Conservation (phyloP, 495 filamentous ascomycete genomes). For the Schizothecium vesticola region DNA sequence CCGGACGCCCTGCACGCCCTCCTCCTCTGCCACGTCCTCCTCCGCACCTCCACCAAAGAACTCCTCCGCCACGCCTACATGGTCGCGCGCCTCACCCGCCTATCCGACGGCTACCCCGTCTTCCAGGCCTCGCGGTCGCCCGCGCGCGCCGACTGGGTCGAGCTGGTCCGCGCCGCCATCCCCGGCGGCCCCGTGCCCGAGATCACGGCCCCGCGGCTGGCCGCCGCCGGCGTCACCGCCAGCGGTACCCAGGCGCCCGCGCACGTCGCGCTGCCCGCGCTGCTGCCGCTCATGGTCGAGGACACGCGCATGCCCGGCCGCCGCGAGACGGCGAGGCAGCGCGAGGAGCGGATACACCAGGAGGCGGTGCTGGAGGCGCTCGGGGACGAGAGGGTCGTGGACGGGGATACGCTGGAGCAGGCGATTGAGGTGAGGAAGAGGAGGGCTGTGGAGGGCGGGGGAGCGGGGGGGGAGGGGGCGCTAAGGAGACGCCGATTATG, state of each 20-base stretch:
- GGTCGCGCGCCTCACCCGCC: conserved; percentile 65
- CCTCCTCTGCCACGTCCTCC: conserved; percentile 63
- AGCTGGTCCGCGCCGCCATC: conserved; percentile 57
- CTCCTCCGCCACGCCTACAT: conserved; percentile 71
- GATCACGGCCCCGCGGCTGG: not conserved
- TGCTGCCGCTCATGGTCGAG: not conserved
- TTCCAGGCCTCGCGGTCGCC: conserved; percentile 69
- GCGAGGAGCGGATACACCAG: conserved; percentile 52
- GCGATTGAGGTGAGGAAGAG: conserved; percentile 56
- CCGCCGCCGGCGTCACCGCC: no score
- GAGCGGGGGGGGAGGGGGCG: conserved; percentile 57
- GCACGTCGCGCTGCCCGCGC: not conserved
- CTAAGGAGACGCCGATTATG: conserved; percentile 61
- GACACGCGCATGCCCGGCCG: conserved; percentile 3
- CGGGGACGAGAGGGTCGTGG: conserved; percentile 58
- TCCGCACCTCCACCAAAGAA: conserved; percentile 69
- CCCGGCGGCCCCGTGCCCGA: conserved; percentile 53
- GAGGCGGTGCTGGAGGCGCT: conserved; percentile 61
- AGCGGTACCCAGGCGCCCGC: not conserved
- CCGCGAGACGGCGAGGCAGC: conserved; percentile 41
- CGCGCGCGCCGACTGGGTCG: conserved; percentile 72
- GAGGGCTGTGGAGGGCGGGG: conserved; percentile 33
- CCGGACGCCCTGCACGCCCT: conserved; percentile 70
- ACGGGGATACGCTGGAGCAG: conserved; percentile 57
- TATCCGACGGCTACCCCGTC: conserved; percentile 73